Evolutionary conservation across 257 asterid species (phyloP).

Genomic region (Avicennia marina): DNA sequence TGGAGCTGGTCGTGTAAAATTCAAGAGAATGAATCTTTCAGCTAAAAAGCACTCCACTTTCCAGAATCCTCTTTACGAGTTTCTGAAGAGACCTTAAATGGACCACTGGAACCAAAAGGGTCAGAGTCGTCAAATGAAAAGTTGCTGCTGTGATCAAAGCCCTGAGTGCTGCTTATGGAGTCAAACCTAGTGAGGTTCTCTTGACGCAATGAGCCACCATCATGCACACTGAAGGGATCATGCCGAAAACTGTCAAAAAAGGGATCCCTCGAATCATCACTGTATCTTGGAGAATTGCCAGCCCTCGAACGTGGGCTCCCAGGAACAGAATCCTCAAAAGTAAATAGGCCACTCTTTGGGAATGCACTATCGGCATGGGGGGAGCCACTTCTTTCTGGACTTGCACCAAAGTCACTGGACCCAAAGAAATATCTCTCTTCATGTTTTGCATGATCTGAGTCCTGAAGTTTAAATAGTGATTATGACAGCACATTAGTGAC

Average conservation of each 20-base stretch:
- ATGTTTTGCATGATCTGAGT: conserved; percentile 50
- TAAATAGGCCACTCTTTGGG: conserved; percentile 52
- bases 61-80: conserved; percentile 44
- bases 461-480: too few relatives aligned
- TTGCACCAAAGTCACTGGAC: conserved; percentile 64
- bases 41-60: conserved; percentile 31
- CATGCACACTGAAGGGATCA: conserved; percentile 65
- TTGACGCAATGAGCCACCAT: conserved; percentile 48
- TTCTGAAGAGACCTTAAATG: conserved; percentile 83
- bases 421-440: conserved; percentile 73
- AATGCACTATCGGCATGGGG: conserved; percentile 50
- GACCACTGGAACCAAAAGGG: conserved; percentile 84
- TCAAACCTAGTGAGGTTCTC: conserved; percentile 73
- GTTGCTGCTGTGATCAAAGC: conserved; percentile 56
- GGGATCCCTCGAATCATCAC: conserved; percentile 55
- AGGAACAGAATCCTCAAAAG: conserved; percentile 78
- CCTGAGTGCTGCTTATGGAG: conserved; percentile 64
- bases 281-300: conserved; percentile 59
- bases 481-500: background rate
- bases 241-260: conserved; percentile 47
- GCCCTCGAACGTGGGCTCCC: conserved; percentile 66
- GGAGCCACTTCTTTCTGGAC: conserved; percentile 57
- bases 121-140: conserved; percentile 85
- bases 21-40: too few relatives aligned
- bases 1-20: too few relatives aligned